Base-by-base conservation (phyloP, 1,139 yeast genomes). In the Diutina scorzettiae region DNA sequence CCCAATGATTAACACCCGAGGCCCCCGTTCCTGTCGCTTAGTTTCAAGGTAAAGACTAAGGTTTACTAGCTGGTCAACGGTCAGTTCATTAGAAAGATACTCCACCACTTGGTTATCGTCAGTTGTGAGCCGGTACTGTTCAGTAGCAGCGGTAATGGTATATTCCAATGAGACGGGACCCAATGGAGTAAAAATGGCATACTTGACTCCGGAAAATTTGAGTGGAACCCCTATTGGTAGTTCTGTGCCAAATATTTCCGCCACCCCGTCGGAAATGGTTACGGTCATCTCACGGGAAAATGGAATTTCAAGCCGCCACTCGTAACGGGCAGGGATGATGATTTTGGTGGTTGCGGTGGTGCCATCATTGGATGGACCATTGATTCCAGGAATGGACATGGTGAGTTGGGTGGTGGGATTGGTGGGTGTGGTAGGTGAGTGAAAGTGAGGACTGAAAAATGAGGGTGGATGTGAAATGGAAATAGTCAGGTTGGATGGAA, bases 201-300 rank as follows among this genome's bases (percentile, higher is more conserved):
- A 78, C 71, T 60, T 80, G 55, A 46, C 72, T 21, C 64, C 91
- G 71, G 54, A 67, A 55, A 64, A 80, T 71, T 43, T 69, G 51
- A 83, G 71, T 20, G 78, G 83, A 1, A 73, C 70, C 46, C 83
- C 86, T 29, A 69, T 64, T 2, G 96, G 85, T 28, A 91, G 69
- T 56, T 91, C 98, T 2, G 96, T 86, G 20, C 98, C 98, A 60
- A 83, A 86, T 17, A 89, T 72, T 60, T 91, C 98, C 2, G 85
- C 96, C 2, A 80, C 70, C 2, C 98, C 98, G 6, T 66, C 63
- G 3, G 62, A 48, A 29, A 82, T 70, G 49, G 69, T 77, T 29
- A 86, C 54, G n/a, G 67, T 67, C 41, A 87, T 54, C 30, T 67
- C 66, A 6, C 77, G 64, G 42, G 72, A 78, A 47, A 71, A 66